These are phyloP conservation scores for Blastobotrys terrestris DNA, from an alignment of 805 yeast species.

Conservation along the genomic window DNA sequence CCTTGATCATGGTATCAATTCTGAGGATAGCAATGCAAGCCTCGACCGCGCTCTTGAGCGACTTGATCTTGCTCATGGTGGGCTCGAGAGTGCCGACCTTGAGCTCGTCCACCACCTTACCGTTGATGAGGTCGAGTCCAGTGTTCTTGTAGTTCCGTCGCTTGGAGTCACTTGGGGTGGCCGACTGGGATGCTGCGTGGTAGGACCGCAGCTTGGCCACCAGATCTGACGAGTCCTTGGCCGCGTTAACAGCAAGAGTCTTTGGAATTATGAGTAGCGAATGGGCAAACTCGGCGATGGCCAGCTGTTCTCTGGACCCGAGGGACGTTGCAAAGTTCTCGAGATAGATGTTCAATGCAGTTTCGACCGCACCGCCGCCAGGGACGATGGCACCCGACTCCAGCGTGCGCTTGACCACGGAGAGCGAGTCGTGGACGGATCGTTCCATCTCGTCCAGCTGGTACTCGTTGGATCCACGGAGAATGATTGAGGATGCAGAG, in stretches of 20 bases:
- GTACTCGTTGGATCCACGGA: slow-evolving; percentile 92
- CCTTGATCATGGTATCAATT: slow-evolving; percentile 97
- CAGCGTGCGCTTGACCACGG: slow-evolving; percentile 91
- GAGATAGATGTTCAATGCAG: slow-evolving; percentile 88
- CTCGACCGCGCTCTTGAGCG: slow-evolving; percentile 92
- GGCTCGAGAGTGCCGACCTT: slow-evolving; percentile 91
- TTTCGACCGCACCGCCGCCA: slow-evolving; percentile 99
- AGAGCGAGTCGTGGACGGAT: slow-evolving; percentile 87
- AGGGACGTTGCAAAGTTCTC: slow-evolving; percentile 98
- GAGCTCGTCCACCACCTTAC: slow-evolving; percentile 84
- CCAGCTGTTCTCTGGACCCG: slow-evolving; percentile 95
- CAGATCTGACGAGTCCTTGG: slow-evolving; percentile 91
- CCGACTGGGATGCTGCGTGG: slow-evolving; percentile 90
- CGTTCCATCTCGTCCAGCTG: slow-evolving; percentile 98
- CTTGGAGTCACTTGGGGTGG: slow-evolving; percentile 75
- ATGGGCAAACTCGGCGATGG: slow-evolving; percentile 94
- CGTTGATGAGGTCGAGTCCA: slow-evolving; percentile 87
- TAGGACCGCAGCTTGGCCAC: slow-evolving; percentile 93
- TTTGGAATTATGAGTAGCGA: slow-evolving; percentile 90
- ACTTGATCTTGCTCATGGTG: slow-evolving; percentile 83
- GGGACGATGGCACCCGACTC: slow-evolving; percentile 95
- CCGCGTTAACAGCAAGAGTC: slow-evolving; percentile 95
- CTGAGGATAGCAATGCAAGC: slow-evolving; percentile 97
- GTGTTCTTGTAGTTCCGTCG: slow-evolving; percentile 81
- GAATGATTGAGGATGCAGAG: slow-evolving; percentile 82